phyloP scores from a whole-genome alignment of 73 alveolate genomes.

The Paramecium octaurelia region DNA sequence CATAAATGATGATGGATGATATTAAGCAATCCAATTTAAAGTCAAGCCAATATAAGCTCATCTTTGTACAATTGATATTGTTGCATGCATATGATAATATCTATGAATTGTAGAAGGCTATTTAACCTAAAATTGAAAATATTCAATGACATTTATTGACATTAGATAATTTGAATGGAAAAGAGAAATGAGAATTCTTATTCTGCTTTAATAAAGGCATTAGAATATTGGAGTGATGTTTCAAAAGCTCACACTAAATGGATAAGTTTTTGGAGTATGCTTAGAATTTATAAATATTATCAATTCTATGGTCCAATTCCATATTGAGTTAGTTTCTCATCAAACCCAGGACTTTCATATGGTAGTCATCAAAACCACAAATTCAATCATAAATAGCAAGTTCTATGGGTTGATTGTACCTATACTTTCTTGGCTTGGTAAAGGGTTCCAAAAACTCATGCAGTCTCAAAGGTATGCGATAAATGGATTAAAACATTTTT shows the following conservation, averaged over 20 bases:
- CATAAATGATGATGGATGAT: conserved; percentile 32
- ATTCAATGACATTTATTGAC: conserved; percentile 47
- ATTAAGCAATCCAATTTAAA: not conserved
- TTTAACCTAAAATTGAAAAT: not conserved
- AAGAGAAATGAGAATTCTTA: conserved; percentile 64
- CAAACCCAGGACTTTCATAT: conserved; percentile 75
- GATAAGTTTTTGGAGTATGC: conserved; percentile 67
- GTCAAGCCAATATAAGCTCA: not conserved
- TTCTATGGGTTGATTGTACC: conserved; percentile 57
- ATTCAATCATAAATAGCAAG: conserved; percentile 59
- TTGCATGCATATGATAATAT: not conserved
- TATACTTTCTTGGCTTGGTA: conserved; percentile 73
- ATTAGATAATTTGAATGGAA: conserved; percentile 59
- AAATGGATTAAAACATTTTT: conserved; percentile 70
- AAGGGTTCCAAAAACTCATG: conserved; percentile 72
- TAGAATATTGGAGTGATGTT: conserved; percentile 70
- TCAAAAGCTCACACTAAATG: conserved; percentile 72
- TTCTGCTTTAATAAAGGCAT: conserved; percentile 61
- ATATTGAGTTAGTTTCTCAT: conserved; percentile 72
- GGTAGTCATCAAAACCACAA: conserved; percentile 70
- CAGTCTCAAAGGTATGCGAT: conserved; percentile 65
- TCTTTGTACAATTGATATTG: not conserved
- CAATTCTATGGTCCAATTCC: conserved; percentile 61
- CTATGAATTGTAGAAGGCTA: not conserved
- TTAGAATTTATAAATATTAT: conserved; percentile 73